These are phyloP conservation scores for Penicillium sp. DNA, from an alignment of 2,329 filamentous ascomycete species.

Conservation along the genomic window DNA sequence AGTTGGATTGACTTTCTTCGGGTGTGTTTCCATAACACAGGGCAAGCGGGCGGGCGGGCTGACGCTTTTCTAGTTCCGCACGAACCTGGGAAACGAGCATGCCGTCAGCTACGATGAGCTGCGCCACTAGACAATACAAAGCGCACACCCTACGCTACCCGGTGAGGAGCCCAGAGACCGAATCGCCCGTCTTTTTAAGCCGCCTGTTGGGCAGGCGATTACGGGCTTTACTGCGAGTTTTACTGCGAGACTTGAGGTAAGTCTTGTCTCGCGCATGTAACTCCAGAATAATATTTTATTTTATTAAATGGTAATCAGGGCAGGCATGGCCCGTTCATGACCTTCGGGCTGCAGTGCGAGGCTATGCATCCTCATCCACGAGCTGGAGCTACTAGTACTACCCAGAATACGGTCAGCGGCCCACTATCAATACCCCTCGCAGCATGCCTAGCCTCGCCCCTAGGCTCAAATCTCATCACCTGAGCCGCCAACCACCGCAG, in stretches of 20 bases:
- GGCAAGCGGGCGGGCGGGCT: not conserved
- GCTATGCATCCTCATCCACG: not conserved
- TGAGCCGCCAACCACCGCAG: slow-evolving; percentile 3
- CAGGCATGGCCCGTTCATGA: not conserved
- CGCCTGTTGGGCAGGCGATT: not conserved
- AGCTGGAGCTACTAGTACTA: too few species aligned
- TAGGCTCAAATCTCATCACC: not conserved
- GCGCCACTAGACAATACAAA: too few species aligned
- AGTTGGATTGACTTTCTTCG: not conserved
- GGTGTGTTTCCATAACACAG: not conserved
- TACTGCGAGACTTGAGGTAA: slow-evolving; percentile 1
- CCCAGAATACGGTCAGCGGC: too few species aligned
- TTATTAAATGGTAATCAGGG: not conserved
- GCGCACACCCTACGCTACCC: not conserved
- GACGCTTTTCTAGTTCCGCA: not conserved
- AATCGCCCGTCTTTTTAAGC: not conserved
- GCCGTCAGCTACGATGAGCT: not conserved
- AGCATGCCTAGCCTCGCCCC: not conserved
- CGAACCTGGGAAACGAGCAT: slow-evolving; percentile 3
- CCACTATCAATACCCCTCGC: not conserved
- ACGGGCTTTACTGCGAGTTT: slow-evolving; percentile 5
- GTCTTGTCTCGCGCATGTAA: too few species aligned
- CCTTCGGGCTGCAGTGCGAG: slow-evolving; percentile 13
- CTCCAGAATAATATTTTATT: not conserved
- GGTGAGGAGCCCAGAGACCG: too few species aligned